Percentiles rank a stretch among this genome's conserved stretches.
Conservation (phyloP, 495 filamentous ascomycete genomes). For the Thermothielavioides terrestris region DNA sequence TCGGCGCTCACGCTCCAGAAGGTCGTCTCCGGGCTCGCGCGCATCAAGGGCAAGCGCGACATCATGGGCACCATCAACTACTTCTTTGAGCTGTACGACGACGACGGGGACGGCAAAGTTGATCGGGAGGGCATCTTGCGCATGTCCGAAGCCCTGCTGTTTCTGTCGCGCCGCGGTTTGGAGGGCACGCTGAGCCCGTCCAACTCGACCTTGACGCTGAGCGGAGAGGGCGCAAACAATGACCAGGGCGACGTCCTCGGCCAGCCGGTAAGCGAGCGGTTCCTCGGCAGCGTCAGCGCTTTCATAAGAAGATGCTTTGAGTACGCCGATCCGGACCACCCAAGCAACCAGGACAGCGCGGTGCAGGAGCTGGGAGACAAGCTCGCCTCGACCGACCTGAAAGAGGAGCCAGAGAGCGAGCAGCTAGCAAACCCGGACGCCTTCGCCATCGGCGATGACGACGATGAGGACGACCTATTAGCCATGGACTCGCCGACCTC, state of each 20-base stretch:
- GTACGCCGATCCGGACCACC: conserved; percentile 90
- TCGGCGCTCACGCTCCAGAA: conserved; percentile 77
- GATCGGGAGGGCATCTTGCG: conserved; percentile 92
- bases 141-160: conserved; percentile 89
- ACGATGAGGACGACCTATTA: conserved; percentile 63
- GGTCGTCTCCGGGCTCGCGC: conserved; percentile 81
- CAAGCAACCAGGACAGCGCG: conserved; percentile 41
- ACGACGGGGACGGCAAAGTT: conserved; percentile 83
- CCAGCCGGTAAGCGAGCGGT: conserved; percentile 58
- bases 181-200: conserved; percentile 56
- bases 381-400: conserved; percentile 11
- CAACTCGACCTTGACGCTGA: conserved; percentile 29
- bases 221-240: conserved; percentile 24
- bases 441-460: conserved; percentile 75
- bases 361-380: conserved; percentile 4
- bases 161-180: conserved; percentile 82
- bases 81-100: conserved; percentile 96
- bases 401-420: conserved; percentile 21
- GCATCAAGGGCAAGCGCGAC: conserved; percentile 83
- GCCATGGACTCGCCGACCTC: conserved; percentile 36
- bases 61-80: conserved; percentile 97
- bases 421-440: conserved; percentile 41
- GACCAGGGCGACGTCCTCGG: conserved; percentile 29
- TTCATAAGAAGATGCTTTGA: conserved; percentile 97
- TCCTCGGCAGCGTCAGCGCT: conserved; percentile 82